phyloP scores from a whole-genome alignment of 495 filamentous ascomycete genomes.

The Pyronema domesticum region DNA sequence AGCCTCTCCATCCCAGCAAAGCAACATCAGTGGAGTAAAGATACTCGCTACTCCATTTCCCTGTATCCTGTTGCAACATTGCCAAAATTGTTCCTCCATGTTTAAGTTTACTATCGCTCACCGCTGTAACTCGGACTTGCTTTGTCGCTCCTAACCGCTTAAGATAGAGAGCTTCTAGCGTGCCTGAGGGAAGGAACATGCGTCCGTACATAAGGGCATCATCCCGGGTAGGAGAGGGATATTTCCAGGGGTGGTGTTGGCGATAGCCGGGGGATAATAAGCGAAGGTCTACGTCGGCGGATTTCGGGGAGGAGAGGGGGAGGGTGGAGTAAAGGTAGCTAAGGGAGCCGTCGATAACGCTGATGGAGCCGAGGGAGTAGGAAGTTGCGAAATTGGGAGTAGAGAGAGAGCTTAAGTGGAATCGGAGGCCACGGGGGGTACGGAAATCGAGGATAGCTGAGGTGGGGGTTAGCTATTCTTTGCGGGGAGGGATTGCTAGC shows the following conservation, averaged over 20 bases:
- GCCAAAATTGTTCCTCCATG: conserved; percentile 34
- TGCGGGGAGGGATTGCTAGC: conserved; percentile 5
- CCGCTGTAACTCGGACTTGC: conserved; percentile 64
- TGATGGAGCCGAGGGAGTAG: conserved; percentile 18
- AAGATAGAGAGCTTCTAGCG: conserved; percentile 73
- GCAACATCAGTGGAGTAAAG: conserved; percentile 85
- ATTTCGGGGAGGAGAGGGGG: conserved; percentile 3
- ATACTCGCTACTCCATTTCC: conserved; percentile 77
- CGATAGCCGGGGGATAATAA: conserved; percentile 52
- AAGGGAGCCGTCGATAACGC: conserved; percentile 16
- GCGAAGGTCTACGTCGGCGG: conserved; percentile 38
- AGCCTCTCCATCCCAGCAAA: conserved; percentile 65
- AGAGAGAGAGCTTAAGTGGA: conserved; percentile 77
- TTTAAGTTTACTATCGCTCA: conserved; percentile 55
- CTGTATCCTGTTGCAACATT: conserved; percentile 69
- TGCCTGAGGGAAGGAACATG: conserved; percentile 67
- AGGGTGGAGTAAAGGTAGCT: conserved; percentile 20
- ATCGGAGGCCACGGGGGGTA: conserved; percentile 54
- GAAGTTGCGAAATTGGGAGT: conserved; percentile 42
- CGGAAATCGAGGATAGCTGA: conserved; percentile 38
- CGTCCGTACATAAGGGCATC: conserved; percentile 72
- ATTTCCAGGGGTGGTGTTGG: conserved; percentile 37
- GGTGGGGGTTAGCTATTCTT: background rate
- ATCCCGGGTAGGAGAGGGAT: conserved; percentile 32
- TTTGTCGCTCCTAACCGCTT: conserved; percentile 60